These are phyloP conservation scores for Ceratopteris richardii DNA, from an alignment of 75 land plant genomes.

Conservation along the genomic window DNA sequence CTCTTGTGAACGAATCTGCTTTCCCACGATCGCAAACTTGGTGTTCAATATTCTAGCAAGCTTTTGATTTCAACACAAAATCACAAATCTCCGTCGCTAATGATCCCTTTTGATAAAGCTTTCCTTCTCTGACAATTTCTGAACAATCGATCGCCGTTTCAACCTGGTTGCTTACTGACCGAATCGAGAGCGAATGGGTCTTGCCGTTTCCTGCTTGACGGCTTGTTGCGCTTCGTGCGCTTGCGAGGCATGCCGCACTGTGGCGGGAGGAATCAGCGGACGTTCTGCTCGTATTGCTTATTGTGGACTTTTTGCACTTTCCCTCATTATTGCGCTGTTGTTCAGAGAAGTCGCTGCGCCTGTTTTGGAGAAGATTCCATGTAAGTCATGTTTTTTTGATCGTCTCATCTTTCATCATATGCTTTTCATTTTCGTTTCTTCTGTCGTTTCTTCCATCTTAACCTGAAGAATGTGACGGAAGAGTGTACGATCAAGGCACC, in stretches of 20 bases:
- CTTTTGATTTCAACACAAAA: no score
- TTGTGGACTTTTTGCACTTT: slow-evolving; percentile 86
- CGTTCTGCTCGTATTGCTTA: slow-evolving; percentile 90
- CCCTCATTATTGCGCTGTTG: slow-evolving; percentile 82
- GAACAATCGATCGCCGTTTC: no score
- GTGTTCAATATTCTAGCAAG: no score
- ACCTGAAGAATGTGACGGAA: background rate
- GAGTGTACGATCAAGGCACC: no score
- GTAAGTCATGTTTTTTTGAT: slow-evolving; percentile 61
- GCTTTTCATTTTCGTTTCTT: no score
- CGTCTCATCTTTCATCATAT: no score
- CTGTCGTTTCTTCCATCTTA: background rate
- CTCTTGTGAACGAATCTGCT: no score
- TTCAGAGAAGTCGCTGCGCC: slow-evolving; percentile 88
- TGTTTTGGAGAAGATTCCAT: slow-evolving; percentile 75
- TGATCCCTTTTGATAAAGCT: no score
- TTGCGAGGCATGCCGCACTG: slow-evolving; percentile 78
- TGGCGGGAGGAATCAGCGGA: slow-evolving; percentile 67
- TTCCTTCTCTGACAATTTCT: no score
- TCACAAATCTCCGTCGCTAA: no score
- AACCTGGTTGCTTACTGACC: no score
- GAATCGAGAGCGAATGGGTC: background rate
- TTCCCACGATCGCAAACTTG: no score
- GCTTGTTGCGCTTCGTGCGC: slow-evolving; percentile 93
- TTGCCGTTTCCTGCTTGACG: slow-evolving; percentile 76